Evolutionary conservation across 768 basidiomycete species (phyloP).

Genomic region (Albatrellus ellisii): DNA sequence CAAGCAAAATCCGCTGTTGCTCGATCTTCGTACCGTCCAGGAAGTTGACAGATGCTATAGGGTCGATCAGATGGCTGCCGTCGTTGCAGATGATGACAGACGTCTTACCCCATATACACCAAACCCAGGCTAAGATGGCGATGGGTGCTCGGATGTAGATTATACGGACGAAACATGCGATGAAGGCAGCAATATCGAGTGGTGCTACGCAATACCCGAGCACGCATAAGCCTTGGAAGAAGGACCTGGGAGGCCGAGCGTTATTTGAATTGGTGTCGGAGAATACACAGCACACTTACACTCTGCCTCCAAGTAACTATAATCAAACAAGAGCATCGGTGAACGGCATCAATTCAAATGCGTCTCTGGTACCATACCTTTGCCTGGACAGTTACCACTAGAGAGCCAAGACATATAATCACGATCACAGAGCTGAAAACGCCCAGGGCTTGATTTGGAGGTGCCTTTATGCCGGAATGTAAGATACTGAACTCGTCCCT

Average conservation of each 20-base stretch:
- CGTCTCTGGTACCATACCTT: constrained; percentile 39
- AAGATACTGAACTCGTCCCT: background rate
- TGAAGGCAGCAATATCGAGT: constrained; percentile 78
- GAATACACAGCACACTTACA: constrained; percentile 32
- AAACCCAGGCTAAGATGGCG: constrained; percentile 79
- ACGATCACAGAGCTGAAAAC: constrained; percentile 93
- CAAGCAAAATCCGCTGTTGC: constrained; percentile 78
- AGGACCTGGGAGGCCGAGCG: constrained; percentile 39
- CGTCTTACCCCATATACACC: constrained; percentile 93
- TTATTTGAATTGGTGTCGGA: background rate
- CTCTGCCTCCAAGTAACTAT: constrained; percentile 73
- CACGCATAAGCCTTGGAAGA: constrained; percentile 93
- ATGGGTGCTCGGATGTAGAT: constrained; percentile 84
- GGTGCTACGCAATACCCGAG: constrained; percentile 94
- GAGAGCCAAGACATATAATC: constrained; percentile 81
- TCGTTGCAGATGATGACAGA: background rate
- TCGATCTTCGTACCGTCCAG: constrained; percentile 92
- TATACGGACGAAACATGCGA: constrained; percentile 72
- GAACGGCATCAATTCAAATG: background rate
- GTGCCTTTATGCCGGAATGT: constrained; percentile 54
- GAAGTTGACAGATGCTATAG: constrained; percentile 79
- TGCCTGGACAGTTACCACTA: constrained; percentile 90
- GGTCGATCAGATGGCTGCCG: too few relatives aligned
- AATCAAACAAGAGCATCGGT: too few relatives aligned
- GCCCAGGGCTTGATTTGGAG: constrained; percentile 67